Base-by-base conservation (phyloP, 2,329 filamentous ascomycete species). In the Hansfordia pulvinata region DNA sequence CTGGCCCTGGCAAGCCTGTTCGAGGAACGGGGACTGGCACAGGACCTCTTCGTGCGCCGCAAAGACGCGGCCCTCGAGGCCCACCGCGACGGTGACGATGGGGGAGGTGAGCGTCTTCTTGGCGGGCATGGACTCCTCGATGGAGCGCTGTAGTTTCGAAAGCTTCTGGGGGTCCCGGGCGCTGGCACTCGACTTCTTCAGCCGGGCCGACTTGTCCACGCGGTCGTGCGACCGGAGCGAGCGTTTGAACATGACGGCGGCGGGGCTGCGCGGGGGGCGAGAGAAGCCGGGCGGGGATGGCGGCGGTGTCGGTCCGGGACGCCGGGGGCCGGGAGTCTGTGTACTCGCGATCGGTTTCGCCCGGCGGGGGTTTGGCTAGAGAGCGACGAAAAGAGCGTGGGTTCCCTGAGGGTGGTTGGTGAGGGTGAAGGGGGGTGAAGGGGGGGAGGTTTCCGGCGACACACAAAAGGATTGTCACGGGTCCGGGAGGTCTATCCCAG, bases 1-100 rank as follows among this genome's bases (percentile, higher is more conserved):
- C 51, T 78, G 72, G 49, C 70, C 72, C 45, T 71, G 74, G 46
- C 84, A 69, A 42, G 73, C 69, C 46, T 70, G 64, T 42, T 73
- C 68, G 54, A 94, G 92, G 56, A 81, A 92, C 39, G 84, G 78
- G 50, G 84, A 88, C 55, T 82, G 73, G 48, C 71, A 73, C 38
- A 94, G 73, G 46, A 93, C 77, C 57, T 93, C 82, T 65, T 94
- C 83, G 58, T 94, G 86, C 47, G 85, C 86, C 44, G 86, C 86
- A 65, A 94, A 94, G 53, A 93, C 68, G 46, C 86, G 80, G 51
- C 80, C 78, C 47, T 93, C 85, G 43, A 60, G 62, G 42, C 86
- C 86, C 48, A 94, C 76, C 40, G 80, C 75, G 42, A 94, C 64
- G 33, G 85, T 93, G 56, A 93, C 67, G 55, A 93, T 92, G 47